Percentiles rank a stretch among this genome's conserved stretches.
phyloP scores from a whole-genome alignment of 202 grass and related monocot genomes.

The Hordeum pubiflorum region DNA sequence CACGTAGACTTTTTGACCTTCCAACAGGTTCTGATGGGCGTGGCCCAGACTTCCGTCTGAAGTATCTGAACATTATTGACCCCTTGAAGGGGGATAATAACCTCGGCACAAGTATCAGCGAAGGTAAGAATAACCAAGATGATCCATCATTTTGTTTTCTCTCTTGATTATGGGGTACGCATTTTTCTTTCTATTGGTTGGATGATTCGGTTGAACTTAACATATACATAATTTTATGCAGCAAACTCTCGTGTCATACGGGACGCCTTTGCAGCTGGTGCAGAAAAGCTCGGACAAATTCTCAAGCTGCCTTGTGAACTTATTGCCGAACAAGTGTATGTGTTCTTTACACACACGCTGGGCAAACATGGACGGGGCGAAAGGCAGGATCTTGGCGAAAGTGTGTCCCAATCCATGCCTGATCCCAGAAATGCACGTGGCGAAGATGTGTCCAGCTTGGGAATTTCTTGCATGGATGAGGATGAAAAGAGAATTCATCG shows the following conservation, averaged over 20 bases:
- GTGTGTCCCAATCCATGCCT: neutral
- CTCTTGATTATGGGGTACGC: neutral
- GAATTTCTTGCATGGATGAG: conserved; percentile 8
- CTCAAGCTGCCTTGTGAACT: conserved; percentile 42
- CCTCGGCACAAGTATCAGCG: conserved; percentile 78
- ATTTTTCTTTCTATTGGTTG: neutral
- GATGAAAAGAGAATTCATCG: conserved; percentile 20
- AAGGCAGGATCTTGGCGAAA: conserved; percentile 30
- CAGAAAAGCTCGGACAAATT: conserved; percentile 60
- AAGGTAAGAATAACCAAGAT: conserved; percentile 38
- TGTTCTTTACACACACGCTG: conserved; percentile 58
- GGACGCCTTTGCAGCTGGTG: conserved; percentile 64
- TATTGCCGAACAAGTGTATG: conserved; percentile 32
- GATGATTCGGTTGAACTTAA: conserved; percentile 5
- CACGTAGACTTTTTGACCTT: conserved; percentile 45
- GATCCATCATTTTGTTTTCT: neutral
- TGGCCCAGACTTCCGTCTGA: conserved; percentile 31
- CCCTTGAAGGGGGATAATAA: conserved; percentile 75
- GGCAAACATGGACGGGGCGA: conserved; percentile 42
- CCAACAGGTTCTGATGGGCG: conserved; percentile 5
- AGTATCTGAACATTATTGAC: conserved; percentile 75
- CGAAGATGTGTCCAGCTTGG: neutral
- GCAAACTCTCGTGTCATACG: conserved; percentile 55
- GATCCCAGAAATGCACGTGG: neutral
- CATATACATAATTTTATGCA: conserved; percentile 25